These are phyloP conservation scores for Pulveroboletus frians DNA, from an alignment of 768 basidiomycete genomes.

Conservation along the genomic window DNA sequence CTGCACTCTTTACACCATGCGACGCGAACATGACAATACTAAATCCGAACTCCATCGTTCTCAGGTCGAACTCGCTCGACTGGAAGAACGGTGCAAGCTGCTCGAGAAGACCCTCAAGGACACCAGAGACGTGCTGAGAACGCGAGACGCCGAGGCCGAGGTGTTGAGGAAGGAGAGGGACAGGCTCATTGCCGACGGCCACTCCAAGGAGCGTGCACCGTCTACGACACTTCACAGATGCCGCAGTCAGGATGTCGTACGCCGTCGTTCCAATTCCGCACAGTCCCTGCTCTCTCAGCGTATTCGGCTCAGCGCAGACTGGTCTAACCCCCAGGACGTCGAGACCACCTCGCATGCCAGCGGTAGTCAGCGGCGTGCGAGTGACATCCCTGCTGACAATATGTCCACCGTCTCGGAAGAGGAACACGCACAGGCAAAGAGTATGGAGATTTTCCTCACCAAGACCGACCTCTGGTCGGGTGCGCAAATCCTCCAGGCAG, in stretches of 20 bases:
- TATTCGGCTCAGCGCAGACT: constrained; percentile 30
- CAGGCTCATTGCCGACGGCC: constrained; percentile 22
- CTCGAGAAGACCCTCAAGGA: constrained; percentile 63
- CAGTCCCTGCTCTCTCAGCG: constrained; percentile 29
- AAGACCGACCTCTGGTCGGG: constrained; percentile 73
- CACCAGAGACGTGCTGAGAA: constrained; percentile 52
- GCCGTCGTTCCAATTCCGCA: constrained; percentile 27
- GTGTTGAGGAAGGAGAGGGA: constrained; percentile 41
- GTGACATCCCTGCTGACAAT: constrained; percentile 17
- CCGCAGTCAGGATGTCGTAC: constrained; percentile 26
- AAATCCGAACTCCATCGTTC: constrained; percentile 53
- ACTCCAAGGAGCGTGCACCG: constrained; percentile 14
- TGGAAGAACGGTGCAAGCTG: constrained; percentile 58
- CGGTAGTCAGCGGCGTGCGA: constrained; percentile 12
- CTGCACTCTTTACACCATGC: constrained; percentile 38
- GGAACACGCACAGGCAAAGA: constrained; percentile 51
- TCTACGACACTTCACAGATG: constrained; percentile 25
- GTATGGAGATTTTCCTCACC: constrained; percentile 64
- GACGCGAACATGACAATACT: constrained; percentile 52
- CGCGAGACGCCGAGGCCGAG: constrained; percentile 58
- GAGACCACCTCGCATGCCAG: constrained; percentile 15
- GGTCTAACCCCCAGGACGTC: constrained; percentile 25
- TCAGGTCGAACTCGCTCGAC: constrained; percentile 47
- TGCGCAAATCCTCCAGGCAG: constrained; percentile 70
- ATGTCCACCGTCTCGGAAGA: constrained; percentile 41